Conservation (phyloP, 345 rosid species). For the Linum trigynum region DNA sequence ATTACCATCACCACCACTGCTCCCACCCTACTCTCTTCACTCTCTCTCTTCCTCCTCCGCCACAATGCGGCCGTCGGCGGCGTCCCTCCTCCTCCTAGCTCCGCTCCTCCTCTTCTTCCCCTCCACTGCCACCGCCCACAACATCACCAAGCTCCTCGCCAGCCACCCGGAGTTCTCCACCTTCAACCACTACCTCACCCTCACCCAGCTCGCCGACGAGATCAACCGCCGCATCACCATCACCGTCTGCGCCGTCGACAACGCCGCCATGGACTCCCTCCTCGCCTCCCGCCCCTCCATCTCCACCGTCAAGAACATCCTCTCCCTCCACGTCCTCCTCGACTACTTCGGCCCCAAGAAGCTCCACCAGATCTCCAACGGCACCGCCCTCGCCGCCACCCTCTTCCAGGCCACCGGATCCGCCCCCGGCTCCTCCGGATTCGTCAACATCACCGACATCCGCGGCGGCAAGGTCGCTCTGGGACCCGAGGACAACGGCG, state of each 20-base stretch:
- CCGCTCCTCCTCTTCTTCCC: constrained; percentile 25
- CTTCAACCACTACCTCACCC: constrained; percentile 59
- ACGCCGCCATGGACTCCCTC: constrained; percentile 56
- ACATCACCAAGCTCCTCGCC: constrained; percentile 67
- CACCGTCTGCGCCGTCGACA: constrained; percentile 66
- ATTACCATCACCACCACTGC: neutral
- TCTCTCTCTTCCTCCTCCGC: neutral
- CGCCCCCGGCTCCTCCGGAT: constrained; percentile 71
- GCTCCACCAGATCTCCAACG: constrained; percentile 72
- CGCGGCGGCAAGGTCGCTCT: constrained; percentile 80
- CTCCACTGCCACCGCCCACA: constrained; percentile 36
- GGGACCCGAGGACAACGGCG: constrained; percentile 72
- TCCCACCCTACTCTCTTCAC: neutral
- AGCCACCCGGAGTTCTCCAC: constrained; percentile 58
- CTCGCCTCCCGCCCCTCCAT: constrained; percentile 62
- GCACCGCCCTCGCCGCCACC: constrained; percentile 64
- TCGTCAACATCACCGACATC: constrained; percentile 82
- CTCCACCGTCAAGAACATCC: constrained; percentile 56
- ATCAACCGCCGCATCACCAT: constrained; percentile 81
- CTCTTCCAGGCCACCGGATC: constrained; percentile 93
- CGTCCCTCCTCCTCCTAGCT: constrained; percentile 11
- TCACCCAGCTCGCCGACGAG: constrained; percentile 76
- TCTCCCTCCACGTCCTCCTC: constrained; percentile 68
- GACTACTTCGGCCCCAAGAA: constrained; percentile 74
- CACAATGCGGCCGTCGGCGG: neutral